A percentile compares a stretch with the other conserved stretches of the same genome.
These are phyloP conservation scores for Neofusicoccum kwambonambiense DNA, from an alignment of 2,329 filamentous ascomycete species.

Conservation along the genomic window DNA sequence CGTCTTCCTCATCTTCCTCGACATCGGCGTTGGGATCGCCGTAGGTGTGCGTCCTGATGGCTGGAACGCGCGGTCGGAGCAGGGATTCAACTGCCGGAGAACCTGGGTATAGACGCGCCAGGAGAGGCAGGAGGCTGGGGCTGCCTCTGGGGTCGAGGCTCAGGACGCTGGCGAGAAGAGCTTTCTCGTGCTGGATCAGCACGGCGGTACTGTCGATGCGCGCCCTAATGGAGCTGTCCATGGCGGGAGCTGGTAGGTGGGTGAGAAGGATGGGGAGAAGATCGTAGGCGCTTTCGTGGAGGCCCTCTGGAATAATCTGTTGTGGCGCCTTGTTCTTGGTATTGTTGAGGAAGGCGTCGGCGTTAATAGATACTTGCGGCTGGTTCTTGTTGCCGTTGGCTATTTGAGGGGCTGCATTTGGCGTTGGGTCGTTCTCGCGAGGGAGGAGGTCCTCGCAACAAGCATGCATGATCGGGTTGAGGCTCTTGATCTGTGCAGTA, in stretches of 20 bases:
- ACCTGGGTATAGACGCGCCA: slow-evolving; percentile 64
- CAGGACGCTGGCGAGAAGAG: slow-evolving; percentile 78
- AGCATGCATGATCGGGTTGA: slow-evolving; percentile 61
- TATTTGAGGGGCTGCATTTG: slow-evolving; percentile 39
- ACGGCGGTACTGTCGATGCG: slow-evolving; percentile 81
- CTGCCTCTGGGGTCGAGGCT: slow-evolving; percentile 67
- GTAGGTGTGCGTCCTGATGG: slow-evolving; percentile 32
- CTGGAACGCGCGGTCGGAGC: slow-evolving; percentile 52
- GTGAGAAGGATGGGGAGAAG: slow-evolving; percentile 65
- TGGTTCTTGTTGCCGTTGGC: slow-evolving; percentile 42
- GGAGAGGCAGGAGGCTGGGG: slow-evolving; percentile 78
- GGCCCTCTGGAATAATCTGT: slow-evolving; percentile 40
- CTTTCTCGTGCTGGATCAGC: slow-evolving; percentile 64
- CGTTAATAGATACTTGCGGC: slow-evolving; percentile 54
- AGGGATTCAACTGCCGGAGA: slow-evolving; percentile 71
- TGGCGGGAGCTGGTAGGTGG: slow-evolving; percentile 62
- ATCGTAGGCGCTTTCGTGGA: slow-evolving; percentile 56
- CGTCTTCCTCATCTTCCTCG: slow-evolving; percentile 26
- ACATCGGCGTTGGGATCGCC: background rate
- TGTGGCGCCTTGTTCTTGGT: slow-evolving; percentile 32
- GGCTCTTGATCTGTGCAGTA: slow-evolving; percentile 62
- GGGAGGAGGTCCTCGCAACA: slow-evolving; percentile 75
- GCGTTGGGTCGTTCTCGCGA: slow-evolving; percentile 34
- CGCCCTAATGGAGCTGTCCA: slow-evolving; percentile 70
- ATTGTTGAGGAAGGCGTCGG: slow-evolving; percentile 66